Base-by-base conservation (phyloP, 345 rosid genomes). In the Erodium maritimum region DNA sequence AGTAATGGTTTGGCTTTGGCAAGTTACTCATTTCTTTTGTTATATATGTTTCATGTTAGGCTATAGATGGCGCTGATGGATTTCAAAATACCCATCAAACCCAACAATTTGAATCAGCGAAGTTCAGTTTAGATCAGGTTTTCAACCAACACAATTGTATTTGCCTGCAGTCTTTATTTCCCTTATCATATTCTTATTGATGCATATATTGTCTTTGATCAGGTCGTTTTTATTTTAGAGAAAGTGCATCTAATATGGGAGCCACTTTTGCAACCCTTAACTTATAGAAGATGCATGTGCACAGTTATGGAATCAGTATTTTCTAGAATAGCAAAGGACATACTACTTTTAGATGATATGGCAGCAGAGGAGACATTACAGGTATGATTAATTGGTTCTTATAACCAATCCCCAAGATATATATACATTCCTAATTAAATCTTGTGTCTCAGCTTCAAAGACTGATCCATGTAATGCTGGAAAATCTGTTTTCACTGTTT, bases 281-380 rank as follows among this genome's bases (percentile, higher is more conserved):
- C 80, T 61, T 93, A 87, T 80, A 85, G 78, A 71, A 85, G 76
- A 70, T 83, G 96, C 79, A 85, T 87, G 91, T 82, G 91, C 65
- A 58, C 64, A 9, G 86, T 89, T 71, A 71, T 93, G 64, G 97
- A 89, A 58, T 87, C 95, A 0, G 88, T 89, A 48, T 81, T 93
- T 69, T 82, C 84, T 55, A 79, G 91, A 76, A 80, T 89, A 52
- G 46, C 82, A 2, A 79, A 61, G 75, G 95, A 93, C 69, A 77
- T 89, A 58, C 90, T 93, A 64, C 82, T 82, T 65, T 69, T 93
- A 55, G 99, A 93, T 67, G 99, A 93, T 69, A 81, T 93, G 81
- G 97, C 99, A 21, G 99, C 99, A 13, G 99, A 93, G 60, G 99
- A 93, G 77, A 89, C 99, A 56, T 75, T 89, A 60, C 90, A 85